Evolutionary conservation across 179 eudicot species (phyloP), one percentile per base, ranked within the genome.

Genomic region (Silene coronaria): DNA sequence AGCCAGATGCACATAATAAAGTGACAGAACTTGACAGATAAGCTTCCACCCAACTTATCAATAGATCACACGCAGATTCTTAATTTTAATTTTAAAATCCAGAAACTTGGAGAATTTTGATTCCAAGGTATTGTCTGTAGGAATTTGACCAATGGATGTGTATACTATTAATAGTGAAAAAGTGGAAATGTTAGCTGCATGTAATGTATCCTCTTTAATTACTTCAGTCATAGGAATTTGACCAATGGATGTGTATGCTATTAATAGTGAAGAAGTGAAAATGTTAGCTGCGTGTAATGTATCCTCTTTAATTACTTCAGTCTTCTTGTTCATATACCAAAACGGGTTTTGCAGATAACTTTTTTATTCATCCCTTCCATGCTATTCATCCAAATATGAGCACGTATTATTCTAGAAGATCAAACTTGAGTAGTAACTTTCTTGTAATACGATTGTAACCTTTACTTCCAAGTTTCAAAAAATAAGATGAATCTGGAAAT

Each of bases 371-470:
- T 21, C 70, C 70, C 19, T 34, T 4, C 46, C 70, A 66, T n/a
- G 11, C 70, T 30, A 30, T 66, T 66, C 48, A 30, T 5, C 22
- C 19, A 4, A 66, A 66, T 66, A 32, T 32, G 70, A 17, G 19
- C 16, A 36, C 21, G 26, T 67, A n/a, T 67, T 32, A n/a, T 67
- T 67, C 51, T 67, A 7, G 70, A 67, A 67, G 51, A 65, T 24
- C 32, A 67, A 67, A 67, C 46, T 67, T 46, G 23, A 19, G 21
- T 5, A 32, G 45, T 32, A 32, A n/a, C 24, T 67, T 60, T 21
- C 51, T 14, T 17, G 48, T 34, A 27, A 60, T 42, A 38, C 23
- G 36, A 73, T 73, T 4, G 13, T 58, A 14, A 19, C 19, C 16
- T 60, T 73, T 21, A 73, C 55, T 30, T 38, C 23, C 34, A 73